A percentile compares a stretch with the other conserved stretches of the same genome.
These are phyloP conservation scores for Pseudopyrenochaeta lycopersici DNA, from an alignment of 2,329 filamentous ascomycete species.

Conservation along the genomic window DNA sequence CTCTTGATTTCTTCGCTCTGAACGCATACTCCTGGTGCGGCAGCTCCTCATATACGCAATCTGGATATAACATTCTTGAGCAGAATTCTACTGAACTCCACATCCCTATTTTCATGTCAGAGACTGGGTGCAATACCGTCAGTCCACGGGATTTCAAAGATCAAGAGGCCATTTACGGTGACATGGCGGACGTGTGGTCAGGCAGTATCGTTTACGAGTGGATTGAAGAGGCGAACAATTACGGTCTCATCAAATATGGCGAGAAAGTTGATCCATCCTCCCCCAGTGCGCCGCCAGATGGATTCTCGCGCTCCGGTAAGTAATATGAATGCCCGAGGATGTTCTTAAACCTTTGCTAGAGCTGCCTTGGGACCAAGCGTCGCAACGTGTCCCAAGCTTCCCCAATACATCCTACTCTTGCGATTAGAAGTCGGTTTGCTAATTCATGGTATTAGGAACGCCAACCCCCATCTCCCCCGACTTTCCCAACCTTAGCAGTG, in stretches of 20 bases:
- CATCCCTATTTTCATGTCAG: conserved; percentile 74
- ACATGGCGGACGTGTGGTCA: conserved; percentile 77
- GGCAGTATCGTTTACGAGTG: conserved; percentile 90
- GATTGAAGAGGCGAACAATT: conserved; percentile 85
- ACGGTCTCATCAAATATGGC: conserved; percentile 82
- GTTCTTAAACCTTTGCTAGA: too few relatives aligned
- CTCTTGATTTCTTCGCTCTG: conserved; percentile 83
- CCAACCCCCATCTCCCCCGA: conserved; percentile 79
- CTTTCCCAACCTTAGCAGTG: conserved; percentile 77
- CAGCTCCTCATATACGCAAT: conserved; percentile 60
- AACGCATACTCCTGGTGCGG: conserved; percentile 79
- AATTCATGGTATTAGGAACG: conserved; percentile 54
- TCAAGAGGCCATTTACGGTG: conserved; percentile 79
- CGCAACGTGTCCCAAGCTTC: not conserved
- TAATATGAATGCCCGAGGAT: not conserved
- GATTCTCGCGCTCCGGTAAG: conserved; percentile 69
- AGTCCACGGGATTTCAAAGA: conserved; percentile 72
- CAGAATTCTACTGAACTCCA: conserved; percentile 71
- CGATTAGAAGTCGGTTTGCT: not conserved
- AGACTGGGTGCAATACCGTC: conserved; percentile 81
- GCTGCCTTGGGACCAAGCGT: too few relatives aligned
- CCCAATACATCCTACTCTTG: not conserved
- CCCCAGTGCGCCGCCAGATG: conserved; percentile 64
- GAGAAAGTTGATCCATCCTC: conserved; percentile 60
- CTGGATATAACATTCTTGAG: conserved; percentile 77